Evolutionary conservation across 768 basidiomycete species (phyloP).

Genomic region (Pulveroboletus sp.): DNA sequence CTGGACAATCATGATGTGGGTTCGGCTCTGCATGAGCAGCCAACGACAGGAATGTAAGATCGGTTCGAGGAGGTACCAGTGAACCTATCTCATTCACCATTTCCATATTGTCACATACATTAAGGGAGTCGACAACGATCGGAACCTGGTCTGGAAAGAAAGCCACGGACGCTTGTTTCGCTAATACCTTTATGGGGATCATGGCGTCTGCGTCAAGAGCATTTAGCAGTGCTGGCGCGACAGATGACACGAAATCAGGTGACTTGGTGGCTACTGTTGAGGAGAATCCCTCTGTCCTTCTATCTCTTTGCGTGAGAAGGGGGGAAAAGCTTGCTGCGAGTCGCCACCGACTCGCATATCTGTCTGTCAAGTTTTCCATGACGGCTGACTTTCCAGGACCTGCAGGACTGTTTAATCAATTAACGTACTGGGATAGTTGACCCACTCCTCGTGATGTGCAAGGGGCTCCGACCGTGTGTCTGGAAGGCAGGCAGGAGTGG

Average conservation of each 20-base stretch:
- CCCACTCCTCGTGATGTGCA: conserved; percentile 13
- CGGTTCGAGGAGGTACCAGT: conserved; percentile 18
- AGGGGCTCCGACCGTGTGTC: conserved; percentile 19
- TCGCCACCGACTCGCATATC: conserved; percentile 12
- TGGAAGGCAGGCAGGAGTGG: conserved; percentile 18
- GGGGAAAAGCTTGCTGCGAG: conserved; percentile 35
- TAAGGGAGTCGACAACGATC: conserved; percentile 23
- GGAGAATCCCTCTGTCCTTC: conserved; percentile 23
- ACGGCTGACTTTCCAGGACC: conserved; percentile 26
- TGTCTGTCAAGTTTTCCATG: conserved; percentile 28
- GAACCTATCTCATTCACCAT: conserved; percentile 23
- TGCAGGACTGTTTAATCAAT: conserved; percentile 24
- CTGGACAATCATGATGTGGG: conserved; percentile 16
- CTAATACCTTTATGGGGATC: conserved; percentile 21
- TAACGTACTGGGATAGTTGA: too few species aligned
- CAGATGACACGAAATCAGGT: conserved; percentile 12
- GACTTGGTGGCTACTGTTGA: conserved; percentile 33
- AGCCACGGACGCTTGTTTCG: conserved; percentile 17
- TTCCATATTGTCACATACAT: conserved; percentile 23
- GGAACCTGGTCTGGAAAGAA: conserved; percentile 13
- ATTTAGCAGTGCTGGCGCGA: conserved; percentile 13
- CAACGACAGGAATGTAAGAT: conserved; percentile 14
- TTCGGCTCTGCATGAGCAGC: conserved; percentile 21
- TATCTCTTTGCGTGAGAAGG: conserved; percentile 30
- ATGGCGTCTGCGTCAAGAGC: conserved; percentile 19